phyloP scores from a whole-genome alignment of 1,284 basidiomycete genomes.

The Pseudozyma sp. region DNA sequence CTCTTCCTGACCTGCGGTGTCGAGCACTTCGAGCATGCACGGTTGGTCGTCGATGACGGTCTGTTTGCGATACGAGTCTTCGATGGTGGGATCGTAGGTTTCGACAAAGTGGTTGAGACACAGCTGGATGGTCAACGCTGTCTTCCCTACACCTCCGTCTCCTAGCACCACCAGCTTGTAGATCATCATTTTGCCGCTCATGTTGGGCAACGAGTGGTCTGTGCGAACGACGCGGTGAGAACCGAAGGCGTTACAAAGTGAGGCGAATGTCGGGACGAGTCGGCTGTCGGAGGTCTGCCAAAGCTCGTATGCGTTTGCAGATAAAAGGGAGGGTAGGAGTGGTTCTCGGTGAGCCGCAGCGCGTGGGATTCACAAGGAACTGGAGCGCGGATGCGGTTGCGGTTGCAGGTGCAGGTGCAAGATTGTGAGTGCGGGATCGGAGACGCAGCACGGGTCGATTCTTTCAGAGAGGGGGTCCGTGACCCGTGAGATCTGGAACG shows the following conservation, averaged over 20 bases:
- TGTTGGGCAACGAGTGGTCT: slow-evolving; percentile 15
- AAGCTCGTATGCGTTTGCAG: no score
- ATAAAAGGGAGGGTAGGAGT: no score
- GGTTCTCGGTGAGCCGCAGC: background rate
- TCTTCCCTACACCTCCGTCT: slow-evolving; percentile 98
- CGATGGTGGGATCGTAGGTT: slow-evolving; percentile 69
- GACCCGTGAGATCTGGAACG: slow-evolving; percentile 3
- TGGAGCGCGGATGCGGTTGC: background rate
- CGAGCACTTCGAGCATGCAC: slow-evolving; percentile 80
- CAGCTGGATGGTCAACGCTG: slow-evolving; percentile 84
- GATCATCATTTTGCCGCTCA: slow-evolving; percentile 59
- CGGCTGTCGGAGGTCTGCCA: no score
- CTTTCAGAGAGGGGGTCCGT: slow-evolving; percentile 7
- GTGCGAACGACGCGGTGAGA: no score
- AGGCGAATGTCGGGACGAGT: no score
- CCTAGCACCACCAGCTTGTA: slow-evolving; percentile 94
- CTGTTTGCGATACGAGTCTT: slow-evolving; percentile 70
- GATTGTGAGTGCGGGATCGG: background rate
- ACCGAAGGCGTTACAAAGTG: no score
- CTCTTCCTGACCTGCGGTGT: slow-evolving; percentile 85
- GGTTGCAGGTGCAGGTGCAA: slow-evolving; percentile 1
- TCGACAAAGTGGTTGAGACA: slow-evolving; percentile 65
- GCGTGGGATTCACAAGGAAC: background rate
- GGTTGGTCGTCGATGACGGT: slow-evolving; percentile 70
- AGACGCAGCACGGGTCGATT: background rate